A percentile compares a stretch with the other conserved stretches of the same genome.
Conservation (phyloP, 257 asterid genomes). For the Fraxinus cuspidata region DNA sequence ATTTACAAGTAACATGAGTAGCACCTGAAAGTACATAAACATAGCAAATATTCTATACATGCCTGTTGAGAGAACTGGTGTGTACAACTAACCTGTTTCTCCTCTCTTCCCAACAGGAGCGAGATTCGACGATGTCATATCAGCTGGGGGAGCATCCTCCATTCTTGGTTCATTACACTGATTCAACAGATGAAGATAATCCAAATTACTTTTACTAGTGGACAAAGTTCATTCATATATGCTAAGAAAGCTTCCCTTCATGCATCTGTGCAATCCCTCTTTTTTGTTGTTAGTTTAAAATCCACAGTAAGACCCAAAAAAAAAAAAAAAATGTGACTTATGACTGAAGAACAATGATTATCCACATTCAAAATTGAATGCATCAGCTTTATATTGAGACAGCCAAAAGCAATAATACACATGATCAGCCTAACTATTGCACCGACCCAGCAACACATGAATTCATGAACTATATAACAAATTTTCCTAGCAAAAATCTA, state of each 20-base stretch:
- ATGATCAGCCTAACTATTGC: constrained; percentile 16
- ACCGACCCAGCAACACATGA: neutral
- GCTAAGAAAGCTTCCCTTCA: constrained; percentile 8
- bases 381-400: constrained; percentile 12
- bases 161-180: constrained; percentile 95
- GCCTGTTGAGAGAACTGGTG: neutral
- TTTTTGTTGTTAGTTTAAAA: neutral
- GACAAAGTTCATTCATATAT: constrained; percentile 7
- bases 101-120: constrained; percentile 74
- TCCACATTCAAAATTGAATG: constrained; percentile 3
- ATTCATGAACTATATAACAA: neutral
- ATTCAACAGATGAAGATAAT: constrained; percentile 26
- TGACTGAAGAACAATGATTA: neutral
- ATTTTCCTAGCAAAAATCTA: constrained; percentile 8
- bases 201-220: constrained; percentile 4
- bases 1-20: constrained; percentile 33
- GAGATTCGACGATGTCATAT: constrained; percentile 74
- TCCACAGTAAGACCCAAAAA: neutral
- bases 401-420: constrained; percentile 13
- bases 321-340: constrained; percentile 1
- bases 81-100: constrained; percentile 62
- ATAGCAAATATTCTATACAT: constrained; percentile 23
- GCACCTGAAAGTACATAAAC: constrained; percentile 15
- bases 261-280: neutral
- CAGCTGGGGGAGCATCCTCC: constrained; percentile 98